Base-by-base conservation (phyloP, 495 filamentous ascomycete species). In the Rostrohypoxylon terebratum region DNA sequence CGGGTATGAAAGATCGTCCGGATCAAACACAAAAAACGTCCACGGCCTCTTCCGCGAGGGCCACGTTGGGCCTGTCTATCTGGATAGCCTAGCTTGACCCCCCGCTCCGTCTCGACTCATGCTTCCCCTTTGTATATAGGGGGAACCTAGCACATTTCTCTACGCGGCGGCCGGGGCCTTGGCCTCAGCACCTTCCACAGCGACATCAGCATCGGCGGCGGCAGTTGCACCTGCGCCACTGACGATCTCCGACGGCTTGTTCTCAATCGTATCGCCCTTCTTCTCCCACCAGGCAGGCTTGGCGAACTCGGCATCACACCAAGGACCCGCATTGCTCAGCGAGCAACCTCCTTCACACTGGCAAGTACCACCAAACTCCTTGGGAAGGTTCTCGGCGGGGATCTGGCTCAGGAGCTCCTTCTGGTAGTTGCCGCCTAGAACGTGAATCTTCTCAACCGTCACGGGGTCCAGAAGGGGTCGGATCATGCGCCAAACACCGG, bases 401-500 rank as follows among this genome's bases (percentile, higher is more conserved):
- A 99, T 88, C 83, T 99, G 96, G 48, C 76, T 81, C 40, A 97
- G 84, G 42, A 99, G 85, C 74, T 97, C 93, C 73, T 87, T 87
- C 83, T 96, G 86, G 84, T 98, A 98, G 40, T 85, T 82, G 72
- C 83, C 82, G 66, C 94, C 94, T 13, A 98, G 87, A 58, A 99
- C 88, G 80, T 97, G 90, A 79, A 99, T 99, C 89, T 99, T 99
- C 68, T 89, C 84, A 36, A 97, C 94, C 23, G 96, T 99, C 74
- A 98, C 93, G 58, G 96, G 96, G 84, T 99, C 96, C 55, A 99
- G 85, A 87, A 96, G 98, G 21, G 87, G 85, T 86, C 96, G 97
- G 78, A 99, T 86, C 58, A 96, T 85, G 77, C 81, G 88, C 85
- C 96, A 99, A 57, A 91, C 92, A 70, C 83, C 83, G 72, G 89